Evolutionary conservation across 345 rosid genomes (phyloP).

Genomic region (Lepidium sativum): DNA sequence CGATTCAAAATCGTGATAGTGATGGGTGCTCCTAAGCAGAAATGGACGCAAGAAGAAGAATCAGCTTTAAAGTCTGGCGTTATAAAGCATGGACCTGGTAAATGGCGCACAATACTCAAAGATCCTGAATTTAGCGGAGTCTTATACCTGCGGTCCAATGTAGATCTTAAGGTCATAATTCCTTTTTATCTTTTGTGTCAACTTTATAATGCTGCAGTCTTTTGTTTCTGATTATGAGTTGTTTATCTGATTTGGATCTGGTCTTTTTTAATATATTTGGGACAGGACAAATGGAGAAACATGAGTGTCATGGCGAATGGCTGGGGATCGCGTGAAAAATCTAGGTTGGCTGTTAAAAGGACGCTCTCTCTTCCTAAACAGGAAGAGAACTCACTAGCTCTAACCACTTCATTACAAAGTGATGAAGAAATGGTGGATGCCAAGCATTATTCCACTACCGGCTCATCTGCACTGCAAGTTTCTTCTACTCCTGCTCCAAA

Average conservation of each 20-base stretch:
- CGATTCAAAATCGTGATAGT: background rate
- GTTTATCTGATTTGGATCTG: background rate
- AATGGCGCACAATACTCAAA: conserved; percentile 96
- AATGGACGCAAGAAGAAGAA: conserved; percentile 99
- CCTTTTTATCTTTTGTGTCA: conserved; percentile 11
- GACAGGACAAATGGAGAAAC: conserved; percentile 98
- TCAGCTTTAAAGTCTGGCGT: conserved; percentile 92
- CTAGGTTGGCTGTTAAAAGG: conserved; percentile 65
- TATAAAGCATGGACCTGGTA: conserved; percentile 90
- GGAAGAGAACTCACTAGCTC: conserved; percentile 47
- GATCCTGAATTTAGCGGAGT: conserved; percentile 90
- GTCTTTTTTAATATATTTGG: background rate
- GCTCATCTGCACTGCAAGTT: conserved; percentile 33
- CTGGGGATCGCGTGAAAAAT: conserved; percentile 79
- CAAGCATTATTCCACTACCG: conserved; percentile 39
- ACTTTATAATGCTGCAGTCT: background rate
- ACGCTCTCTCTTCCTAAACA: conserved; percentile 39
- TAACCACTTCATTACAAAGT: conserved; percentile 32
- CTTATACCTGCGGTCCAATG: conserved; percentile 85
- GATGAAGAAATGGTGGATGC: conserved; percentile 64
- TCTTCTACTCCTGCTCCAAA: conserved; percentile 41
- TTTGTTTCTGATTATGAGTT: background rate
- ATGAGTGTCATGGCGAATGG: conserved; percentile 97
- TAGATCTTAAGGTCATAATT: conserved; percentile 80
- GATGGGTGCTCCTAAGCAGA: conserved; percentile 99